These are phyloP conservation scores for Paxillus ammoniavirescens DNA, from an alignment of 768 basidiomycete genomes.

Conservation along the genomic window DNA sequence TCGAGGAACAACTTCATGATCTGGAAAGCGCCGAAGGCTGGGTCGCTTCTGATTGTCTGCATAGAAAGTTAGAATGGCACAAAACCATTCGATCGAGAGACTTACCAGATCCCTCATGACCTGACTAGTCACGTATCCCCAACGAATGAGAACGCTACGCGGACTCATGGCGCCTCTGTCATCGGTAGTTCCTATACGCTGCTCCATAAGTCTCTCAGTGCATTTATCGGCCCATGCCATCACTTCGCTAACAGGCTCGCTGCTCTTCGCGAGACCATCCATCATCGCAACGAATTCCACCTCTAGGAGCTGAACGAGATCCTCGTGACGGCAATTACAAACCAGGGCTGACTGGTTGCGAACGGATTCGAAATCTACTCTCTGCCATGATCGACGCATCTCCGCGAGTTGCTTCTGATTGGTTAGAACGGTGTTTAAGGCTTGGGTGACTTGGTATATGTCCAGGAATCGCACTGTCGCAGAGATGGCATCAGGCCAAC, in stretches of 20 bases:
- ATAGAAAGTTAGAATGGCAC: conserved; percentile 2
- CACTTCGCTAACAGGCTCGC: conserved; percentile 80
- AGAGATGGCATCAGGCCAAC: conserved; percentile 10
- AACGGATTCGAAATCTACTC: conserved; percentile 88
- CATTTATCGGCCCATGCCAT: conserved; percentile 93
- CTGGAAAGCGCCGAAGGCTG: conserved; percentile 90
- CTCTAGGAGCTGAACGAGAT: conserved; percentile 80
- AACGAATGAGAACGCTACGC: conserved; percentile 82
- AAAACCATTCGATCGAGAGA: conserved; percentile 5
- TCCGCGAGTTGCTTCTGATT: conserved; percentile 83
- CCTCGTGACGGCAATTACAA: conserved; percentile 90
- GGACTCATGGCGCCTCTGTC: conserved; percentile 84
- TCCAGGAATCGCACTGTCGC: conserved; percentile 81
- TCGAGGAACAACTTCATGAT: conserved; percentile 89
- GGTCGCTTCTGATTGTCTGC: conserved; percentile 89
- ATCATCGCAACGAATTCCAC: conserved; percentile 80
- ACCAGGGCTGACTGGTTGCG: conserved; percentile 91
- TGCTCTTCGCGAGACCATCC: conserved; percentile 67
- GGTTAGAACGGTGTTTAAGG: conserved; percentile 82
- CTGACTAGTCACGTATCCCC: conserved; percentile 92
- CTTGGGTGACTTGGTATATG: conserved; percentile 90
- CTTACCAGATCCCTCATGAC: conserved; percentile 88
- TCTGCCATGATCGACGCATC: conserved; percentile 86
- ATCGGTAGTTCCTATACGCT: conserved; percentile 59
- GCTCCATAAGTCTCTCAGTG: conserved; percentile 78